Conservation (phyloP, 1,139 yeast species). For the Chernovozyma sophiae-reginae region DNA sequence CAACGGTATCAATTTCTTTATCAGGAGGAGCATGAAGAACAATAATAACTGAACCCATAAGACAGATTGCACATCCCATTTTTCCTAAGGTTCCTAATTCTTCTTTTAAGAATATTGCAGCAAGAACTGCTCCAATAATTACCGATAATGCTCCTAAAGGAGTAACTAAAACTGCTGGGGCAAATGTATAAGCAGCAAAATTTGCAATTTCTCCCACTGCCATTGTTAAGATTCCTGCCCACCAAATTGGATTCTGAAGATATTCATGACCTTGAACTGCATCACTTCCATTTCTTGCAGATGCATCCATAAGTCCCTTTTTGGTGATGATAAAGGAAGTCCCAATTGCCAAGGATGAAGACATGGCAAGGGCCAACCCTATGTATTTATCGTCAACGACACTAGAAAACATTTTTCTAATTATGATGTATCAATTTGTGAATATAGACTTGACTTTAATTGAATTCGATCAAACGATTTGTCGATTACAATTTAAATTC, state of each 20-base stretch:
- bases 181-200: constrained; percentile 93
- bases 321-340: constrained; percentile 87
- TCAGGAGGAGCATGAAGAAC: constrained; percentile 93
- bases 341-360: constrained; percentile 87
- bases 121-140: constrained; percentile 86
- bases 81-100: constrained; percentile 87
- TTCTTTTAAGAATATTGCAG: constrained; percentile 79
- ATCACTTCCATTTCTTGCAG: constrained; percentile 56
- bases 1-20: constrained; percentile 83
- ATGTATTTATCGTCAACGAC: constrained; percentile 78
- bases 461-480: too few species aligned
- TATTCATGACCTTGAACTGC: constrained; percentile 71
- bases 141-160: constrained; percentile 90
- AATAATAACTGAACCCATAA: constrained; percentile 85
- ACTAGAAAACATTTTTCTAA: constrained; percentile 6
- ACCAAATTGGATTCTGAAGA: constrained; percentile 84
- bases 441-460: too few species aligned
- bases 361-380: constrained; percentile 84
- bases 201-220: constrained; percentile 90
- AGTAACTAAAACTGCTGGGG: constrained; percentile 89
- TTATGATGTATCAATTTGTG: too few species aligned
- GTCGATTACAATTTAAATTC: too few species aligned
- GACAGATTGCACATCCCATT: constrained; percentile 90
- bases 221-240: constrained; percentile 92
- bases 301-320: constrained; percentile 76